Base-by-base conservation (phyloP, 192 early-diverging fungal species). In the Coemansia sp. region DNA sequence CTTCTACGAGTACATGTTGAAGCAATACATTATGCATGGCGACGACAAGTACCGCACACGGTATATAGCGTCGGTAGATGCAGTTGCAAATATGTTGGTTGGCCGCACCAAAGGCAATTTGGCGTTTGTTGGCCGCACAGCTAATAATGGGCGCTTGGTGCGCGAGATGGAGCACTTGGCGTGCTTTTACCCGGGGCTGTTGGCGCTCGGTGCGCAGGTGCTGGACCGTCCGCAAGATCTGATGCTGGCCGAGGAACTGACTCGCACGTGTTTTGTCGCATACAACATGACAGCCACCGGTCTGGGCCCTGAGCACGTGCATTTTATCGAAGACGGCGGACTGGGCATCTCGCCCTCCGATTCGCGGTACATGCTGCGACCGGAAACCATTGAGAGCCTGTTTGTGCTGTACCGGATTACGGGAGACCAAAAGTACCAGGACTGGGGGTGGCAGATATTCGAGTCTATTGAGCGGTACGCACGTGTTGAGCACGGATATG, bases 1-100 rank as follows among this genome's bases (percentile, higher is more conserved):
- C 60, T 98, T 94, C 64, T 98, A 98, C 80, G 93, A 98, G 84
- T 98, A 98, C 72, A 81, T 92, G 50, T 85, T 90, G 21, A 98
- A 98, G 72, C 93, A 95, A 70, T 93, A 90, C 50, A 72, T 96
- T 3, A 85, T 90, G 60, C 89, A 90, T 1, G 77, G 83, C 50
- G 87, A 92, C 59, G 46, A 70, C 9, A 68, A 84, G 28, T 93
- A 87, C 75, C 87, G 81, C 23, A 67, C 82, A 8, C 88, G 88
- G 78, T 95, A 89, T 57, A 82, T 86, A 48, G 66, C 81, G 22
- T 77, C 91, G 0, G 65, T 87, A 0, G 72, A 76, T 5, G 90
- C 89, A 0, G 83, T 95, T 40, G 85, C 87, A 60, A 82, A 76
- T 6, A 37, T 34, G 34, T 59, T 82, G 17, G 60, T 77, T 10